These are phyloP conservation scores for Talaromyces nanjingensis DNA, from an alignment of 495 filamentous ascomycete genomes.

Conservation along the genomic window DNA sequence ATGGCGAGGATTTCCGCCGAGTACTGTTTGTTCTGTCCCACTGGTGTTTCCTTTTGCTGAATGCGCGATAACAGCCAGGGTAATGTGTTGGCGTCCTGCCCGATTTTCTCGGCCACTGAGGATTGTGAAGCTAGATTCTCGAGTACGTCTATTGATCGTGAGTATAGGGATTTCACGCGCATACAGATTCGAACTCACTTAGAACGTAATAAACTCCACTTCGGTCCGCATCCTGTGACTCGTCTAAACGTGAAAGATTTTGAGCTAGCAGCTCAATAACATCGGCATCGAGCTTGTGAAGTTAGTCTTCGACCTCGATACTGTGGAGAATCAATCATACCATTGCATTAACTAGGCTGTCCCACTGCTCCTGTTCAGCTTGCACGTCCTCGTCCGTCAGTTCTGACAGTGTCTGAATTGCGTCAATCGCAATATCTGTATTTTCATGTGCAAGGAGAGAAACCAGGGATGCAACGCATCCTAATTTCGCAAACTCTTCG, in stretches of 20 bases:
- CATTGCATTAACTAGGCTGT: slow-evolving; percentile 70
- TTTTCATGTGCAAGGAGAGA: slow-evolving; percentile 89
- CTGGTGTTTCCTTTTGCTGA: slow-evolving; percentile 50
- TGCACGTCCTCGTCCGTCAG: slow-evolving; percentile 91
- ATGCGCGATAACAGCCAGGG: slow-evolving; percentile 72
- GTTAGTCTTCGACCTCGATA: slow-evolving; percentile 16
- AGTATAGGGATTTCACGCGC: background rate
- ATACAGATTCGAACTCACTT: slow-evolving; percentile 25
- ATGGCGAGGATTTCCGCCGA: slow-evolving; percentile 88
- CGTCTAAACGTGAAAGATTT: slow-evolving; percentile 79
- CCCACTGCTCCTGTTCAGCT: slow-evolving; percentile 79
- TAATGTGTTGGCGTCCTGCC: slow-evolving; percentile 56
- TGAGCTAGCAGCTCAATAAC: slow-evolving; percentile 74
- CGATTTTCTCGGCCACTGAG: slow-evolving; percentile 61
- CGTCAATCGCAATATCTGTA: slow-evolving; percentile 91
- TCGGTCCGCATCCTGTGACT: slow-evolving; percentile 69
- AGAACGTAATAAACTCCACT: slow-evolving; percentile 82
- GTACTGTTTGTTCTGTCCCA: slow-evolving; percentile 92
- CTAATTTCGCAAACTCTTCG: slow-evolving; percentile 71
- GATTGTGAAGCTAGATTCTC: slow-evolving; percentile 78
- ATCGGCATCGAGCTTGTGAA: slow-evolving; percentile 59
- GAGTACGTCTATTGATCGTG: slow-evolving; percentile 48
- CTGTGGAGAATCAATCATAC: slow-evolving; percentile 24
- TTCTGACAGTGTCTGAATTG: slow-evolving; percentile 85
- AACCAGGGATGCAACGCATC: slow-evolving; percentile 68